phyloP scores from a whole-genome alignment of 208 protist genomes.

The Trypanosoma vivax region DNA sequence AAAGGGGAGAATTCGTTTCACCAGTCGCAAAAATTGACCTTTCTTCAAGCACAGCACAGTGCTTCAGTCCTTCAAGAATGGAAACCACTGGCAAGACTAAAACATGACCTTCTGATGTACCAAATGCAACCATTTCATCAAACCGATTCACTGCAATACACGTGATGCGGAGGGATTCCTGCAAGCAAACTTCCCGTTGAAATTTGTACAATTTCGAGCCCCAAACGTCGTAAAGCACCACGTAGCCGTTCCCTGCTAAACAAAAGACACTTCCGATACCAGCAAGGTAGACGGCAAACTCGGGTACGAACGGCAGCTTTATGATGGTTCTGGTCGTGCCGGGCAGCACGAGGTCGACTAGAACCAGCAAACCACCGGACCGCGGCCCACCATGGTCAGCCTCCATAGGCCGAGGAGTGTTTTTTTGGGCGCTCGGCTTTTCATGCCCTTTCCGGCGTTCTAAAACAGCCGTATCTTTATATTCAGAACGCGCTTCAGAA shows the following conservation, averaged over 20 bases:
- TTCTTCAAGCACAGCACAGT: neutral
- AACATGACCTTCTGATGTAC: conserved; percentile 46
- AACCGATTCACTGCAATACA: conserved; percentile 48
- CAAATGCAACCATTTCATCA: conserved; percentile 73
- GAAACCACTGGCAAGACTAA: conserved; percentile 32
- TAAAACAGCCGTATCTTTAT: neutral
- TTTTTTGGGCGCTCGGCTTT: neutral
- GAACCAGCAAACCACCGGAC: conserved; percentile 20
- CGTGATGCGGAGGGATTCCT: too few relatives aligned
- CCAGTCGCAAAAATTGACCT: too few relatives aligned
- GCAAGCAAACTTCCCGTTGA: too few relatives aligned
- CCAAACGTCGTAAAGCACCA: conserved; percentile 56
- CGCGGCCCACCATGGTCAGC: neutral
- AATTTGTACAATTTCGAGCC: conserved; percentile 24
- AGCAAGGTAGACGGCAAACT: conserved; percentile 56
- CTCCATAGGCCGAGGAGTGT: neutral
- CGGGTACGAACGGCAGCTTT: conserved; percentile 66
- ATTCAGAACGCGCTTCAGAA: neutral
- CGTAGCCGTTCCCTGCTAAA: conserved; percentile 44
- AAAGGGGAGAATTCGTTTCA: too few relatives aligned
- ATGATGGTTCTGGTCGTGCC: conserved; percentile 35
- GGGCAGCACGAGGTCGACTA: conserved; percentile 30
- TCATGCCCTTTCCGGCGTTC: neutral
- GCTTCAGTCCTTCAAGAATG: conserved; percentile 7
- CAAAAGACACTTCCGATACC: conserved; percentile 54